Base-by-base conservation (phyloP, 2,329 filamentous ascomycete species). In the Boeremia exigua region DNA sequence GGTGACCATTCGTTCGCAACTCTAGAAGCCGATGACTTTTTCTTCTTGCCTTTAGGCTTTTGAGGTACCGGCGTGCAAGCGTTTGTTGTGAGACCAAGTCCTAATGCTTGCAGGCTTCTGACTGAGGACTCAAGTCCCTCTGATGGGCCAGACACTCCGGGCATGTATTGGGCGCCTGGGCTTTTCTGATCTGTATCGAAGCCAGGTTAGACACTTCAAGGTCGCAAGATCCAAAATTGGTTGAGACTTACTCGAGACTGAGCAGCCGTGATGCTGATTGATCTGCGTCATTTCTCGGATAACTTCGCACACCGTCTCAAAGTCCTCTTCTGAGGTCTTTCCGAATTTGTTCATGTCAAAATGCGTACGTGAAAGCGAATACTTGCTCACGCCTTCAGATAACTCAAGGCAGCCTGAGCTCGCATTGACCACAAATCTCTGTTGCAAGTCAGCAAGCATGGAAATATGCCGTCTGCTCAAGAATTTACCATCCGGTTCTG, bases 261-360 rank as follows among this genome's bases (percentile, higher is more conserved):
- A 38, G 36, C 36, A 38, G 36, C 15, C 7, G 11, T 38, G 9
- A 23, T 38, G 36, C 36, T 38, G 36, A 38, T 23, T 38, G 36
- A 23, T 38, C 11, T 38, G 36, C 36, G 36, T 38, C 36, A 38
- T 38, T 38, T 10, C n/a, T 38, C 36, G n/a, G 36, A 34, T 34
- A 34, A 34, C 28, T 29, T n/a, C n/a, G n/a, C n/a, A n/a, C n/a
- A n/a, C n/a, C n/a, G n/a, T n/a, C n/a, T n/a, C n/a, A n/a, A n/a
- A n/a, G n/a, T 66, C 63, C 50, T 67, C 65, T 44, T 65, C 66
- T 36, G 42, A 38, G 8, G 55, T 23, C 40, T 60, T 59, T 28
- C 38, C 60, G 37, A 67, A 68, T 47, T 69, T 66, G 49, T 69
- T 69, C 60, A 66, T 68, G 43, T 62, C 37, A 33, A 66, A 66